Evolutionary conservation across 2,329 filamentous ascomycete genomes (phyloP).

Genomic region (Chalaropsis ovoidea): DNA sequence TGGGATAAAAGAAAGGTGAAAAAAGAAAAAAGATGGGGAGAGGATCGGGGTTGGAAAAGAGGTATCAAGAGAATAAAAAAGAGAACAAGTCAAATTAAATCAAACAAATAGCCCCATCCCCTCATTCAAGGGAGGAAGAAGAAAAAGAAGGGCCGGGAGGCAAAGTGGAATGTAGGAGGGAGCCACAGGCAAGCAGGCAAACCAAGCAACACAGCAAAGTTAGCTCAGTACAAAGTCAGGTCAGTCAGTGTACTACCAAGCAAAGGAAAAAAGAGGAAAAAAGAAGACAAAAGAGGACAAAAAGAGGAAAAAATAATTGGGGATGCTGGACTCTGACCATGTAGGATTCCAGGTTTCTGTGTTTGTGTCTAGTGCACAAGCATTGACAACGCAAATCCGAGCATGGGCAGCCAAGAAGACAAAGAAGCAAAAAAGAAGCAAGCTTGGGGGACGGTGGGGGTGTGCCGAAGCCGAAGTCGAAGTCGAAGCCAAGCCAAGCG

Average conservation of each 20-base stretch:
- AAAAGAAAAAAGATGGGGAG: slow-evolving; percentile 10
- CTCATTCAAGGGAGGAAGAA: slow-evolving; percentile 24
- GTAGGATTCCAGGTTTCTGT: slow-evolving; percentile 7
- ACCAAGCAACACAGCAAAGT: neutral
- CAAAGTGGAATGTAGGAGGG: slow-evolving; percentile 10
- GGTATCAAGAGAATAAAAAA: neutral
- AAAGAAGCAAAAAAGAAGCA: neutral
- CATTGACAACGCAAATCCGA: slow-evolving; percentile 15
- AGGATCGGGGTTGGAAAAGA: neutral
- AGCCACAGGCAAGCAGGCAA: slow-evolving; percentile 2
- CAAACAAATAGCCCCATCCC: slow-evolving; percentile 13
- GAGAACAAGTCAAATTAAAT: slow-evolving; percentile 1
- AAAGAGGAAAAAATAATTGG: neutral
- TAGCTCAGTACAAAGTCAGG: neutral
- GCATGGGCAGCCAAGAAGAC: slow-evolving; percentile 9
- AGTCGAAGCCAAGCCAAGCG: neutral
- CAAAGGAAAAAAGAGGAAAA: slow-evolving; percentile 8
- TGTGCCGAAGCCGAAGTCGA: neutral
- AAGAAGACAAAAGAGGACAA: slow-evolving; percentile 20
- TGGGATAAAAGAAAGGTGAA: neutral
- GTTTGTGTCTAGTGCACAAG: slow-evolving; percentile 3
- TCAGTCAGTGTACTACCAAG: neutral
- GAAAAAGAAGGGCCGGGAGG: slow-evolving; percentile 23
- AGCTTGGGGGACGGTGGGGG: neutral
- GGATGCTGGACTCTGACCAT: neutral